Base-by-base conservation (phyloP, 1,139 yeast species). In the Blastobotrys apis region DNA sequence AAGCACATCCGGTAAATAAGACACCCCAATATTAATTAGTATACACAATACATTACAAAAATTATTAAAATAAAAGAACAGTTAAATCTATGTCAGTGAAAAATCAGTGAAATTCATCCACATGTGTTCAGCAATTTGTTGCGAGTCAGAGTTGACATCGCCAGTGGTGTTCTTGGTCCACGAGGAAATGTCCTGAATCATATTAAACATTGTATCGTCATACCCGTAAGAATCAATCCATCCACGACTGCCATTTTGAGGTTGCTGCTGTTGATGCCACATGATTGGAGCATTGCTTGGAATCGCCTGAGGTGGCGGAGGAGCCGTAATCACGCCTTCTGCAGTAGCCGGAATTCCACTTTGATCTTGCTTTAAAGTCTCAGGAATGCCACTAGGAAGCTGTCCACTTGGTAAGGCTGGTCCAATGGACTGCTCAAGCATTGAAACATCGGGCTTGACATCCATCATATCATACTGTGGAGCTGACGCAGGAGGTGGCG, bases 121-220 rank as follows among this genome's bases (percentile, higher is more conserved):
- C 47, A 50, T 48, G 37, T 53, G 45, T 22, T 50, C 54, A n/a
- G 54, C 43, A 21, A 49, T 46, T 42, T 50, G 52, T 20, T 49
- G 51, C 21, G 52, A 37, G 4, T 44, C 44, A 22, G 31, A 44
- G 25, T 37, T 36, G 10, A 42, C 39, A 21, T 41, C 50, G n/a
- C 37, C 43, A n/a, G 45, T 48, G 8, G 49, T 44, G 31, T 43
- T 47, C 41, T 44, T 52, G 1, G 81, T 77, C 82, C 83, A 78
- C 0, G 73, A 72, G 0, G 81, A 76, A 44, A 78, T 78, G 53
- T 77, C 77, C 55, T 71, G 77, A 50, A 78, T 78, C 83, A 78
- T 77, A 37, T 73, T 74, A 41, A 75, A 56, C 52, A 56, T 49
- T 20, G 57, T 47, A 37, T 78, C 21, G 78, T 75, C 49, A 77